Conservation (phyloP, 345 rosid genomes). For the Arabidopsis thaliana region TAIR10.1 NC_003070.9:26963501-26964000, state of each 20-base stretch:
- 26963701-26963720: background rate
- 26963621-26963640: background rate
- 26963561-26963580: conserved; percentile 11
- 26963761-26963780: background rate
- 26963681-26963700: background rate
- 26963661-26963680: no score
- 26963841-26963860: background rate
- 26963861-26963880: background rate
- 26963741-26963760: background rate
- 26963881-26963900: background rate
- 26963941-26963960: background rate
- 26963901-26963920: background rate
- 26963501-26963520: conserved; percentile 30
- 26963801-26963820: background rate
- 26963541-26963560: background rate
- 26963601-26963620: background rate
- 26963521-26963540: conserved; percentile 23
- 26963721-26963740: conserved; percentile 4
- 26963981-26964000: background rate
- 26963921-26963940: background rate
- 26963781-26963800: background rate
- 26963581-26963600: background rate
- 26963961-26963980: conserved; percentile 3
- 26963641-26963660: background rate
- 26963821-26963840: background rate